Evolutionary conservation across 177 flowering plant genomes (phyloP).

Genomic region (Tripterygium wilfordii): DNA sequence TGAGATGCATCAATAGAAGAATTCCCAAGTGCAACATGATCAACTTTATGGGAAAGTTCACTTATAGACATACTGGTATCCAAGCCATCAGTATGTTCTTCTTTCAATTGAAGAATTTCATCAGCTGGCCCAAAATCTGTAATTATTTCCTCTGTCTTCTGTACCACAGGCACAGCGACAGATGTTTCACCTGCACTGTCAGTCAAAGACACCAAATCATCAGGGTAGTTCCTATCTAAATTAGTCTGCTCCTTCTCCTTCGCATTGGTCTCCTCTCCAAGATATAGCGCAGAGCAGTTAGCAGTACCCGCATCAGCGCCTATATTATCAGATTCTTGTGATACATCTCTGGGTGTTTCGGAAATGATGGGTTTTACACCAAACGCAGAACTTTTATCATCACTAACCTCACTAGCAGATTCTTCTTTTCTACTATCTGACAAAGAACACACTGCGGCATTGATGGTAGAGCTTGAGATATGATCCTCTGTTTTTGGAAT

Average conservation of each 20-base stretch:
- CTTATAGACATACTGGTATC: constrained; percentile 1
- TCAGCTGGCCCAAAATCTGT: constrained; percentile 4
- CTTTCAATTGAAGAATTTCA: constrained; percentile 7
- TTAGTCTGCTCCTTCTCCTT: constrained; percentile 7
- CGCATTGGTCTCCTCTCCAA: constrained; percentile 8
- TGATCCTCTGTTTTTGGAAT: constrained; percentile 5
- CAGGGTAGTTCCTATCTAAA: constrained; percentile 2
- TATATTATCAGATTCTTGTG: constrained; percentile 3
- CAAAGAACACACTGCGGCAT: not conserved
- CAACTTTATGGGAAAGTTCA: constrained; percentile 8
- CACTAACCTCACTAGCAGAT: not conserved
- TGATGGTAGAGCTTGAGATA: constrained; percentile 7
- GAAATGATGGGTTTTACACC: constrained; percentile 1
- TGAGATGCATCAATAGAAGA: constrained; percentile 9
- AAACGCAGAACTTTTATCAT: constrained; percentile 4
- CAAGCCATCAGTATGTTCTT: constrained; percentile 4
- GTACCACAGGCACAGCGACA: constrained; percentile 8
- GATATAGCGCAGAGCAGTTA: constrained; percentile 2
- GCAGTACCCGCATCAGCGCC: constrained; percentile 2
- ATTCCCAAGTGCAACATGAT: constrained; percentile 9
- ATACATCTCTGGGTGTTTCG: constrained; percentile 6
- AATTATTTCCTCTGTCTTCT: constrained; percentile 4
- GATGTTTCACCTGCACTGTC: constrained; percentile 5
- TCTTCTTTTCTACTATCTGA: constrained; percentile 12
- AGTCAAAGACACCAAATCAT: constrained; percentile 2